Percentiles rank a stretch among this genome's conserved stretches.
Evolutionary conservation across 305 asterid genomes (phyloP).

Genomic region (Caryopteris hybrid): DNA sequence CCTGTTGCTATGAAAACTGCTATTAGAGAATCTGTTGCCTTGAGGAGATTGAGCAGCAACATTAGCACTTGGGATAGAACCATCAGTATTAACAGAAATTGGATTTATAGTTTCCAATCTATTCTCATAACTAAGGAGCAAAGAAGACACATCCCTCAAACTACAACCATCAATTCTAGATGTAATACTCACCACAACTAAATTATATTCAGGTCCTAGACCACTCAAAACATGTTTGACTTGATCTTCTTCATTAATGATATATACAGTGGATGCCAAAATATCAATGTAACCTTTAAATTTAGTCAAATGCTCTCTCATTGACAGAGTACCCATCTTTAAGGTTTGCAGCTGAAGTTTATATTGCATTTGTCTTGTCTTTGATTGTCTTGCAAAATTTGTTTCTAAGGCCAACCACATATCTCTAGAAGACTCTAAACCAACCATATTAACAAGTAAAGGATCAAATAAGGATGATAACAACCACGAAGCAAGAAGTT

Average conservation of each 20-base stretch:
- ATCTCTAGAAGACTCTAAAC: too few species aligned
- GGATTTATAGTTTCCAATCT: not conserved
- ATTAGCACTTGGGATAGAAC: too few species aligned
- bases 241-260: not conserved
- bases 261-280: too few species aligned
- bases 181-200: not conserved
- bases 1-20: not conserved
- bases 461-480: too few species aligned
- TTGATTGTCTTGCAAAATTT: not conserved
- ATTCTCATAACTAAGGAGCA: not conserved
- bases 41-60: too few species aligned
- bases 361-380: not conserved
- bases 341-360: too few species aligned
- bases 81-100: not conserved
- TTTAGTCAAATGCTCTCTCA: not conserved
- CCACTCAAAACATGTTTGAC: not conserved
- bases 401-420: not conserved
- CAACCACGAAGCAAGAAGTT: not conserved
- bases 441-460: too few species aligned
- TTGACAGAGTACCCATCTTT: not conserved
- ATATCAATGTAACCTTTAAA: too few species aligned
- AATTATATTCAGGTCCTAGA: not conserved
- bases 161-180: not conserved
- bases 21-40: too few species aligned
- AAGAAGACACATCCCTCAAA: not conserved